phyloP scores from a whole-genome alignment of 495 filamentous ascomycete species.

The Penicillium malachiteum region DNA sequence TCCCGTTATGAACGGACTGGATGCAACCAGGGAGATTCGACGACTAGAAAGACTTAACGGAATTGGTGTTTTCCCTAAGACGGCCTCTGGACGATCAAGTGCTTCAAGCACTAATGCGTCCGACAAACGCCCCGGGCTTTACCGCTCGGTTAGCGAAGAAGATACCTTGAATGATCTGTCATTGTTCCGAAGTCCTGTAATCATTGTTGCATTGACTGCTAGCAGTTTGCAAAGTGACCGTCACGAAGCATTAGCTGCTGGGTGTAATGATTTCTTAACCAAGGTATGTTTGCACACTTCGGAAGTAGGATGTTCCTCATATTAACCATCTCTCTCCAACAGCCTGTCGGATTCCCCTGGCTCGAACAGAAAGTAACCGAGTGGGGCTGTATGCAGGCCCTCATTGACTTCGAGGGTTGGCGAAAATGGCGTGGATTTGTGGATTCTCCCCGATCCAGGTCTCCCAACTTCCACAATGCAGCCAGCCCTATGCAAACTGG shows the following conservation, averaged over 20 bases:
- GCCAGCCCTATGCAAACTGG: conserved; percentile 36
- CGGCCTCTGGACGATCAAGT: conserved; percentile 40
- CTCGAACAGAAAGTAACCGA: conserved; percentile 95
- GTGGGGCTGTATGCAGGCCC: conserved; percentile 98
- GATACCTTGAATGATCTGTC: conserved; percentile 67
- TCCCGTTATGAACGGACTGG: conserved; percentile 93
- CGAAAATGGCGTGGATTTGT: conserved; percentile 90
- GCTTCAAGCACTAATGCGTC: conserved; percentile 29
- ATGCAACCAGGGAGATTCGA: conserved; percentile 96
- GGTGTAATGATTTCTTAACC: conserved; percentile 97
- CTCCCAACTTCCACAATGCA: conserved; percentile 21
- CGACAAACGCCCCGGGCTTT: conserved; percentile 25
- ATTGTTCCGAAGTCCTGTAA: conserved; percentile 92
- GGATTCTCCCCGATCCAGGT: conserved; percentile 27
- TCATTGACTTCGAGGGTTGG: conserved; percentile 99
- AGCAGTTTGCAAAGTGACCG: conserved; percentile 90
- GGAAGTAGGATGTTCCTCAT: not conserved
- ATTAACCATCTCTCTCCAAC: conserved; percentile 15
- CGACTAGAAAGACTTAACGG: conserved; percentile 83
- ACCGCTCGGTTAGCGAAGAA: conserved; percentile 43
- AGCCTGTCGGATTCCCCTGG: conserved; percentile 98
- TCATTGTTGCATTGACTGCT: conserved; percentile 95
- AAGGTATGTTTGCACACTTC: conserved; percentile 62
- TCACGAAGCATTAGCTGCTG: conserved; percentile 91
- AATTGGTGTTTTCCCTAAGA: conserved; percentile 79